A percentile compares a stretch with the other conserved stretches of the same genome.
These are phyloP conservation scores for Plasmopara halstedii DNA, from an alignment of 352 stramenopile genomes.

Conservation along the genomic window DNA sequence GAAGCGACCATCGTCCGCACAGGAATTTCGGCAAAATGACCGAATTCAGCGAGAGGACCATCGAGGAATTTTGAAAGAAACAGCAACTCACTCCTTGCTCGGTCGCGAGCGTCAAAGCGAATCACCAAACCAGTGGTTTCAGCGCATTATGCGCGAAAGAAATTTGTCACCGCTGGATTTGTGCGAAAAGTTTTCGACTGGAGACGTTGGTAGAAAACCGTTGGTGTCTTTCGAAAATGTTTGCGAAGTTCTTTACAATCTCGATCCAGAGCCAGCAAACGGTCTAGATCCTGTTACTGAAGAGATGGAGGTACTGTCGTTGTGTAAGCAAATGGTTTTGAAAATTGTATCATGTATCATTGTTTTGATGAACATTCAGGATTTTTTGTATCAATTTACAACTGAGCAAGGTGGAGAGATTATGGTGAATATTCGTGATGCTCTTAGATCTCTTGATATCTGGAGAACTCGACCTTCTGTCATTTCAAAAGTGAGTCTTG, in stretches of 20 bases:
- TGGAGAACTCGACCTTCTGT: constrained; percentile 22
- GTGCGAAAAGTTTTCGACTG: constrained; percentile 45
- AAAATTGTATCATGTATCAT: not conserved
- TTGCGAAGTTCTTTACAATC: constrained; percentile 48
- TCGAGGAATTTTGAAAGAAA: constrained; percentile 17
- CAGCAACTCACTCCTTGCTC: too few species aligned
- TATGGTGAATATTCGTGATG: constrained; percentile 47
- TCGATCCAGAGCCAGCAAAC: constrained; percentile 21
- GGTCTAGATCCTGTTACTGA: constrained; percentile 39
- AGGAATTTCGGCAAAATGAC: not conserved
- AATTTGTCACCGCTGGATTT: constrained; percentile 47
- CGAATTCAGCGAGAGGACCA: not conserved
- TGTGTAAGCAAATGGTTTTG: not conserved
- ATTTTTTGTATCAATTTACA: constrained; percentile 49
- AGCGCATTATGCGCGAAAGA: constrained; percentile 35
- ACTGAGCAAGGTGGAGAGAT: constrained; percentile 30
- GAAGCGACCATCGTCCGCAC: constrained; percentile 13
- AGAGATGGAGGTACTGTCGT: constrained; percentile 34
- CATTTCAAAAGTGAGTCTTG: constrained; percentile 12
- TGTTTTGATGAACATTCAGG: constrained; percentile 11
- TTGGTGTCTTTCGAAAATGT: constrained; percentile 39
- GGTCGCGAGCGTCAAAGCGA: constrained; percentile 5
- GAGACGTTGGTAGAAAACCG: constrained; percentile 27
- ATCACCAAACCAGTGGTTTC: constrained; percentile 42
- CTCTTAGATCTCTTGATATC: constrained; percentile 46